These are phyloP conservation scores for Fusarium clavum DNA, from an alignment of 2,329 filamentous ascomycete species.

Conservation along the genomic window DNA sequence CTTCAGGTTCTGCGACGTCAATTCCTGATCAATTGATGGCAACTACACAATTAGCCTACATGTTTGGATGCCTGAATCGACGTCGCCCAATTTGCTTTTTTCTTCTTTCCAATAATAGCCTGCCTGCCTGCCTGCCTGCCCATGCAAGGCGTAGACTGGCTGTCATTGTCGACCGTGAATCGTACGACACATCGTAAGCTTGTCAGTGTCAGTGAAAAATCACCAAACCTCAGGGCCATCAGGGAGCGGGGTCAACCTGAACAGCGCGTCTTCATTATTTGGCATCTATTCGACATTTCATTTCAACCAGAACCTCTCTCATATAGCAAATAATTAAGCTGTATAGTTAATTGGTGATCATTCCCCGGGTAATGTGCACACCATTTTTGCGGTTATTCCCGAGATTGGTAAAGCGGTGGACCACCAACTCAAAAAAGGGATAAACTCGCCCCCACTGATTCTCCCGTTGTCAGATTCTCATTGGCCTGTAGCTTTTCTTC, in stretches of 20 bases:
- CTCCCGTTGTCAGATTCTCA: neutral
- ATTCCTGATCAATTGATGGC: neutral
- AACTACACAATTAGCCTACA: neutral
- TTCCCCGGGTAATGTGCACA: slow-evolving; percentile 1
- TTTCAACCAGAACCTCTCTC: neutral
- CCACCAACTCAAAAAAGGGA: slow-evolving; percentile 5
- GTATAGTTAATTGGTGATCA: neutral
- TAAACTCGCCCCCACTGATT: slow-evolving; percentile 14
- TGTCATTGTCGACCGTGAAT: neutral
- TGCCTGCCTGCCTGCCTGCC: neutral
- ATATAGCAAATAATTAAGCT: neutral
- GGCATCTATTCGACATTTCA: neutral
- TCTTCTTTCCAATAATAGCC: neutral
- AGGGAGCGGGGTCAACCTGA: neutral
- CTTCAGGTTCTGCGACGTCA: neutral
- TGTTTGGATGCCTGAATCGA: neutral
- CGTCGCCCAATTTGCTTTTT: neutral
- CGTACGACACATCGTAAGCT: neutral
- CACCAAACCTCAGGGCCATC: too few relatives aligned
- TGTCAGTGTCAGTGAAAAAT: neutral
- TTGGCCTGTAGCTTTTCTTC: neutral
- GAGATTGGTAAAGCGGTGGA: slow-evolving; percentile 21
- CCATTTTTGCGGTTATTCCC: slow-evolving; percentile 12
- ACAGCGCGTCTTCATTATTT: neutral
- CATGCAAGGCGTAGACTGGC: neutral